Conservation (phyloP, 345 rosid genomes). For the Hibiscus mutabilis region DNA sequence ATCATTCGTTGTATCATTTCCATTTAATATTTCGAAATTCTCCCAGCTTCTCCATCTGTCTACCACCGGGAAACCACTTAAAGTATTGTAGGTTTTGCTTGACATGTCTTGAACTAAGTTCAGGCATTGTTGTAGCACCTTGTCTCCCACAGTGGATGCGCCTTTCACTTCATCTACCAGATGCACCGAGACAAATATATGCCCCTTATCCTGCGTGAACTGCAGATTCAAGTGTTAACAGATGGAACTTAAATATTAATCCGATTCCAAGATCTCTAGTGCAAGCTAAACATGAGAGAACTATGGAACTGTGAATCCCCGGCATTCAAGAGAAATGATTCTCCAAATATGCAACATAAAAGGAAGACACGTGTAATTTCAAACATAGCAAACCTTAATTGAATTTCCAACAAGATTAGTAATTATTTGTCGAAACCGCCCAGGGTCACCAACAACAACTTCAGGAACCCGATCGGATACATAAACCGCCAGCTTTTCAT, state of each 20-base stretch:
- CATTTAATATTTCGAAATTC: slow-evolving; percentile 35
- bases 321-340: neutral
- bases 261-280: neutral
- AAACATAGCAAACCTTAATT: slow-evolving; percentile 54
- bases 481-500: slow-evolving; percentile 70
- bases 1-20: slow-evolving; percentile 20
- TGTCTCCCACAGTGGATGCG: slow-evolving; percentile 34
- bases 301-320: neutral
- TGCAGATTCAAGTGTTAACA: slow-evolving; percentile 27
- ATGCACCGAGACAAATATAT: slow-evolving; percentile 82
- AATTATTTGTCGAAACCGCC: slow-evolving; percentile 80
- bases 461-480: slow-evolving; percentile 78
- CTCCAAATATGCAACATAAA: neutral
- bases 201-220: slow-evolving; percentile 80
- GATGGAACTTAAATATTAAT: neutral
- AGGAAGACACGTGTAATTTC: neutral
- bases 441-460: slow-evolving; percentile 78
- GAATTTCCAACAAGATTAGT: slow-evolving; percentile 95
- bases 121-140: slow-evolving; percentile 47
- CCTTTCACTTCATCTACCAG: slow-evolving; percentile 56
- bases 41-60: slow-evolving; percentile 84
- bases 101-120: slow-evolving; percentile 32
- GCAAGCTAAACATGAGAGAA: too few relatives aligned
- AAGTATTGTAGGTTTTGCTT: slow-evolving; percentile 28
- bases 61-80: slow-evolving; percentile 79